Evolutionary conservation across 495 filamentous ascomycete genomes (phyloP), one percentile per base, ranked within the genome.

Genomic region (Penicillium desertorum): DNA sequence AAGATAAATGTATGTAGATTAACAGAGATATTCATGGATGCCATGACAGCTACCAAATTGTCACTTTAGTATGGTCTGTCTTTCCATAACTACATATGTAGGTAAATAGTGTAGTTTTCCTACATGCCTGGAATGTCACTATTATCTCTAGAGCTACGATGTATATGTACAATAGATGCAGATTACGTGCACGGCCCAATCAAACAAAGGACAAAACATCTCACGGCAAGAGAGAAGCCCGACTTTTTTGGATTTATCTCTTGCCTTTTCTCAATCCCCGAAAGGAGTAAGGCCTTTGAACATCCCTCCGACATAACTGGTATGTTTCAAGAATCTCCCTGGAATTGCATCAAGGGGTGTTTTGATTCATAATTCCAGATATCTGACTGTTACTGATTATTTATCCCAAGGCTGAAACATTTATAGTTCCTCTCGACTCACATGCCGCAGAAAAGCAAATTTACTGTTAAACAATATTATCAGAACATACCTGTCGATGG

Each of bases 401-500:
- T 55, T 36, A 47, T 36, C 19, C 3, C 29, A 54, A 36, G 25
- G 22, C 29, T 55, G 23, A 50, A 32, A 49, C 23, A 10, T 9
- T 57, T 49, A 57, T 56, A 25, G 9, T 22, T 32, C 20, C 7
- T 19, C 7, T 19, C 36, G 23, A 27, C 17, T 52, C 23, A 29
- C 34, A 52, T 52, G 36, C 50, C 4, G 8, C 45, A 7, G 23
- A 17, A 48, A 32, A 32, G n/a, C 9, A 48, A 48, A 48, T 29
- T 19, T 20, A 48, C 16, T n/a, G 5, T 32, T 32, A 12, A 20
- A 5, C 1, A 32, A 19, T 19, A 30, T 17, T 14, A 19, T 29
- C 16, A 19, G 19, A 2, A 48, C 12, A 29, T 41, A 41, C 36
- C 36, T 27, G 19, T 41, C n/a, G n/a, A 84, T 85, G 83, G 72